phyloP scores from a whole-genome alignment of 768 basidiomycete species.

The Zangia roseola region DNA sequence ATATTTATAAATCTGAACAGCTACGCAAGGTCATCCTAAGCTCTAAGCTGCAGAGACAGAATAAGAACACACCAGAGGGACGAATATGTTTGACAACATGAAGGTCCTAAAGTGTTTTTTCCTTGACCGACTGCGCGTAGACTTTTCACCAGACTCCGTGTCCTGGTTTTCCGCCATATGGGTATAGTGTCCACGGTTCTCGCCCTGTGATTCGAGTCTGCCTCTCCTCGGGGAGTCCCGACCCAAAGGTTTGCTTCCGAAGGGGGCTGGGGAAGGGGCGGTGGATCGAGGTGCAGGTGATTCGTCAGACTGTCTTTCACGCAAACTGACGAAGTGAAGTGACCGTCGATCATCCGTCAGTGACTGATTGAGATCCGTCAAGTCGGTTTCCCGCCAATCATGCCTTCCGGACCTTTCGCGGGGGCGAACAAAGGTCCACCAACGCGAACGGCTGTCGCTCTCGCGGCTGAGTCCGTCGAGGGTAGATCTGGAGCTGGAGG shows the following conservation, averaged over 20 bases:
- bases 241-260: constrained; percentile 57
- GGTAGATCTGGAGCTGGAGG: constrained; percentile 49
- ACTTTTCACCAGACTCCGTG: constrained; percentile 30
- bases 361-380: neutral
- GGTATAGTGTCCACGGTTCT: constrained; percentile 14
- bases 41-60: neutral
- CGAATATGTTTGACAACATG: constrained; percentile 71
- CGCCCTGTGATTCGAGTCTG: constrained; percentile 9
- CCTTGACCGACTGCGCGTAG: constrained; percentile 29
- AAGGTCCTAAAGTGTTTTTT: constrained; percentile 60
- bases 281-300: constrained; percentile 25
- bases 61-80: constrained; percentile 61
- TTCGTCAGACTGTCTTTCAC: constrained; percentile 21
- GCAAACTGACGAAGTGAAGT: constrained; percentile 7
- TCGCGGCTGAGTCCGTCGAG: constrained; percentile 29
- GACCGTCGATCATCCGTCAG: constrained; percentile 16
- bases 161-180: constrained; percentile 21
- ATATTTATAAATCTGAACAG: constrained; percentile 85
- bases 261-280: constrained; percentile 32
- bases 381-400: constrained; percentile 3
- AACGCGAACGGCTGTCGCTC: constrained; percentile 46
- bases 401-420: constrained; percentile 33
- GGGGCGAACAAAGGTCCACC: constrained; percentile 75
- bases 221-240: constrained; percentile 64
- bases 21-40: constrained; percentile 37